phyloP scores from a whole-genome alignment of 2,329 filamentous ascomycete genomes.

The Aspergillus piperis region DNA sequence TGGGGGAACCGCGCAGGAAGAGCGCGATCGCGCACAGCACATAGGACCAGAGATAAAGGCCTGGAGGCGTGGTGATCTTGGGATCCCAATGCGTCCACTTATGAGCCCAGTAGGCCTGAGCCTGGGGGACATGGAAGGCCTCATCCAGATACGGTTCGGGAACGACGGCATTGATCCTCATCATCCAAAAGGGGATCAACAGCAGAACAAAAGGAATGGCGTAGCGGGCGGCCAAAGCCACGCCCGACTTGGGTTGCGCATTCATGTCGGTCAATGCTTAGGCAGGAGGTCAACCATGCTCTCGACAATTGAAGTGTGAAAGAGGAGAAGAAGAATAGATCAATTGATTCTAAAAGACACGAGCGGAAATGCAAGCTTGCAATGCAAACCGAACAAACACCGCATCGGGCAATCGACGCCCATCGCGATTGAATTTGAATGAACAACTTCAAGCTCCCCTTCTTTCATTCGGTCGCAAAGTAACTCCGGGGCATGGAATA shows the following conservation, averaged over 20 bases:
- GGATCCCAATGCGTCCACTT: conserved; percentile 83
- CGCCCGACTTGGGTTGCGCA: conserved; percentile 31
- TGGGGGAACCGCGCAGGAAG: conserved; percentile 31
- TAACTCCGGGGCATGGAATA: conserved; percentile 8
- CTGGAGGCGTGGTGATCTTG: conserved; percentile 95
- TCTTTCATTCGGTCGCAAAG: not conserved
- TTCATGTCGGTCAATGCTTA: conserved; percentile 29
- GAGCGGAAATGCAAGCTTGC: not conserved
- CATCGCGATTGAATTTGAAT: conserved; percentile 4
- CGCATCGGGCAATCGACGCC: conserved; percentile 12
- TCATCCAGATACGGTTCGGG: conserved; percentile 61
- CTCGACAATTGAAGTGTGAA: not conserved
- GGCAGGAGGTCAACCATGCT: too few species aligned
- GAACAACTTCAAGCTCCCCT: not conserved
- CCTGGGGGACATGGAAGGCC: conserved; percentile 75
- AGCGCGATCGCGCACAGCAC: conserved; percentile 33
- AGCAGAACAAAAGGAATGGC: conserved; percentile 38
- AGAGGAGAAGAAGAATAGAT: conserved; percentile 3
- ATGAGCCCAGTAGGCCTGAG: conserved; percentile 78
- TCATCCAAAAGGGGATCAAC: conserved; percentile 44
- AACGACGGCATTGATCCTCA: conserved; percentile 51
- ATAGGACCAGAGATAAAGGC: conserved; percentile 65
- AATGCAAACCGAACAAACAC: conserved; percentile 39
- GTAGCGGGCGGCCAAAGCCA: conserved; percentile 40
- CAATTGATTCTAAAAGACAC: not conserved